phyloP scores from a whole-genome alignment of 2,329 filamentous ascomycete species.

The Leptosphaerulina australis region DNA sequence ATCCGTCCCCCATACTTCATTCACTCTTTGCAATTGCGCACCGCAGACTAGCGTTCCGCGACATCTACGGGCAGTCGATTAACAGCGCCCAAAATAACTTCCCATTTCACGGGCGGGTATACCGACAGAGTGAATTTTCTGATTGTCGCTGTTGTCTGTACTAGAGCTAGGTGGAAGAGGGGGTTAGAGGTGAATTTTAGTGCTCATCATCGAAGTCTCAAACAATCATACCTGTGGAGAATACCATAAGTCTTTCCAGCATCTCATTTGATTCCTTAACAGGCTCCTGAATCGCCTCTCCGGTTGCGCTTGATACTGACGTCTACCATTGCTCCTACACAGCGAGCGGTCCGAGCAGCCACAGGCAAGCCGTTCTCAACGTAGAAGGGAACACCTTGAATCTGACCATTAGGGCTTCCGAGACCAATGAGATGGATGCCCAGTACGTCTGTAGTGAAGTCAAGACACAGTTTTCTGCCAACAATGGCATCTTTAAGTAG shows the following conservation, averaged over 20 bases:
- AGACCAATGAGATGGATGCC: not conserved
- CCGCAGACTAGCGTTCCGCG: no score
- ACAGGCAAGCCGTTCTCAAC: not conserved
- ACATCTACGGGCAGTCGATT: no score
- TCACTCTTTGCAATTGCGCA: no score
- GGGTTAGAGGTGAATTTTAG: not conserved
- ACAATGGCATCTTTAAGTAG: constrained; percentile 6
- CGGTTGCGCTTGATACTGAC: not conserved
- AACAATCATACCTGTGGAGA: not conserved
- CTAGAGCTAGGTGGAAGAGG: not conserved
- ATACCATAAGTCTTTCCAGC: not conserved
- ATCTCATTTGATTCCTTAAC: not conserved
- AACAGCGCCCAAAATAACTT: no score
- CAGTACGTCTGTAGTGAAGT: not conserved
- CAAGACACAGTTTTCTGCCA: constrained; percentile 3
- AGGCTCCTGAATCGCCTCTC: not conserved
- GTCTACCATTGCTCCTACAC: not conserved
- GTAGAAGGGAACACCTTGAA: not conserved
- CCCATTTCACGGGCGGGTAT: no score
- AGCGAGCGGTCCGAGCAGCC: not conserved
- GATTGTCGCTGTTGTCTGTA: not conserved
- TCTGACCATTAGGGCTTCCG: not conserved
- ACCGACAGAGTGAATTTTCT: not conserved
- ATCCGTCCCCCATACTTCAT: no score
- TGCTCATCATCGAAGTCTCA: not conserved